Evolutionary conservation across 345 rosid genomes (phyloP).

Genomic region (Chamaenerion angustifolium): DNA sequence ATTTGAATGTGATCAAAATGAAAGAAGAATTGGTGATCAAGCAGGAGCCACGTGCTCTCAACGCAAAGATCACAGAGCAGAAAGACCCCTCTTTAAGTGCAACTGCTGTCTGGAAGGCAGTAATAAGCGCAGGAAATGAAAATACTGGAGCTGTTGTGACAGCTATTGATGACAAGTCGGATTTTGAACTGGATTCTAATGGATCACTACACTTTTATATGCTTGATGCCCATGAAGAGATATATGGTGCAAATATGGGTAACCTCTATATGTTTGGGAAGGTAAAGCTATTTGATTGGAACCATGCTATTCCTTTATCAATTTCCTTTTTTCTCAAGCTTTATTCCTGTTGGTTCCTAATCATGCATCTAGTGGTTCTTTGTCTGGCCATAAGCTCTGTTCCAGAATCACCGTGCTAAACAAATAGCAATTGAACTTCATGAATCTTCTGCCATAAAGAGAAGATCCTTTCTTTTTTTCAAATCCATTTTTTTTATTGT

Average conservation of each 20-base stretch:
- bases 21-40: slow-evolving; percentile 23
- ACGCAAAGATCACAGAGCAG: slow-evolving; percentile 57
- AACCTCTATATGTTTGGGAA: slow-evolving; percentile 79
- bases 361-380: neutral
- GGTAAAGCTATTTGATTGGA: slow-evolving; percentile 26
- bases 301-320: neutral
- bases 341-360: too few relatives aligned
- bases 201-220: slow-evolving; percentile 65
- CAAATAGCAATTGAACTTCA: too few relatives aligned
- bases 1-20: slow-evolving; percentile 14
- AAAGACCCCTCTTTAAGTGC: slow-evolving; percentile 64
- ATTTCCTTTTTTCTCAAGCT: too few relatives aligned
- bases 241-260: slow-evolving; percentile 68
- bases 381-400: too few relatives aligned
- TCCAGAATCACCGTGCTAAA: too few relatives aligned
- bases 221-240: slow-evolving; percentile 79
- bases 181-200: slow-evolving; percentile 58
- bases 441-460: too few relatives aligned
- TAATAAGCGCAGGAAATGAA: slow-evolving; percentile 27
- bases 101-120: slow-evolving; percentile 71
- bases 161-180: slow-evolving; percentile 28
- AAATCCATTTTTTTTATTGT: neutral
- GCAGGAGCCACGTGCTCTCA: slow-evolving; percentile 28
- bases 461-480: too few relatives aligned
- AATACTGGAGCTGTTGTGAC: slow-evolving; percentile 8